Evolutionary conservation across 768 basidiomycete genomes (phyloP), one percentile per base, ranked within the genome.

Genomic region (Trametes meyenii): DNA sequence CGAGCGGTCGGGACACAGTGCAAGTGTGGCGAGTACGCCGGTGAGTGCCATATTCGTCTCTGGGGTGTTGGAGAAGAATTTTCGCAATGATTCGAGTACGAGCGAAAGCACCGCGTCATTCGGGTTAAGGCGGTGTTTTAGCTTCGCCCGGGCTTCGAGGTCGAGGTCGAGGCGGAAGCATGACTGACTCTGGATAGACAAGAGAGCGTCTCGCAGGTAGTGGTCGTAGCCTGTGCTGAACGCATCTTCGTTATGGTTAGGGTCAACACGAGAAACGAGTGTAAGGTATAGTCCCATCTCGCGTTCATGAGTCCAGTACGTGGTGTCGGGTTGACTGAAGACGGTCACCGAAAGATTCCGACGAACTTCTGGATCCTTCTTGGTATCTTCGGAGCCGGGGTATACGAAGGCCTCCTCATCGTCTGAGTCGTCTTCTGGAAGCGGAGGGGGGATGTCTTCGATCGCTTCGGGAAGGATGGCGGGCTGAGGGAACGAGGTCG

Each of bases 41-140:
- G 93, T 97, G 63, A 98, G 74, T 0, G 90, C 89, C 55, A 98
- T 85, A 71, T 98, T 98, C 73, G 83, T 85, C 65, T 95, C 90
- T 13, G 95, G 87, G 0, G 89, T 80, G 65, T 96, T 94, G 14
- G 84, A 83, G 73, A 97, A 92, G 80, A 98, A 96, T 60, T 78
- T 80, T 53, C 89, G 77, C 36, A 96, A 72, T 33, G 82, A 82
- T 54, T 89, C 86, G 46, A 97, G 81, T 50, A 96, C 70, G 24
- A 83, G 75, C 2, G 85, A 83, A 19, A 96, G 77, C 10, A 96
- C 77, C 11, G 89, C 85, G 67, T 96, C 94, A 63, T 86, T 85
- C 58, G 89, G 82, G 64, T 88, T 87, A 33, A 97, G 77, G n/a
- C 83, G 81, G 70, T 96, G 94, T 68, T 90, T 89, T 57, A 76